phyloP scores from a whole-genome alignment of 208 protist species.

The Trichomonas tenax region DNA sequence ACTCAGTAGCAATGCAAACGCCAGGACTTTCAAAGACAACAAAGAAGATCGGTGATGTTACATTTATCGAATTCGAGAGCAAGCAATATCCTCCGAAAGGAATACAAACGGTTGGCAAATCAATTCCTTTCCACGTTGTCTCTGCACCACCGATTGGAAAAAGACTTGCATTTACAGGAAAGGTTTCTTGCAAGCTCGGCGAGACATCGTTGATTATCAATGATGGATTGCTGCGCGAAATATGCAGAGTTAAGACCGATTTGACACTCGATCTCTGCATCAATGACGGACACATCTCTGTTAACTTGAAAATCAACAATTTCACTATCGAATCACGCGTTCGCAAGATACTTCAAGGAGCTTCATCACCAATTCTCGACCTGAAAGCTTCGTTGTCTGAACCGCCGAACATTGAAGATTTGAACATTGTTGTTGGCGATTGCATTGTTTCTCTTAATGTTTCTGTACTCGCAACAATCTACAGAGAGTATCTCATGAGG shows the following conservation, averaged over 20 bases:
- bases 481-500: background rate
- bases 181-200: background rate
- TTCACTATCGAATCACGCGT: background rate
- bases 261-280: background rate
- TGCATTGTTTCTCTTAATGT: background rate
- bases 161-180: background rate
- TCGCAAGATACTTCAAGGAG: background rate
- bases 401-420: background rate
- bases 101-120: background rate
- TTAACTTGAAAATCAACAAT: background rate
- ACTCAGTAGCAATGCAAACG: background rate
- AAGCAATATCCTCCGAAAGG: background rate
- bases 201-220: background rate
- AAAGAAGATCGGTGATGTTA: background rate
- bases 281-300: background rate
- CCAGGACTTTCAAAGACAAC: background rate
- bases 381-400: background rate
- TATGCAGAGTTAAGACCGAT: background rate
- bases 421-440: background rate
- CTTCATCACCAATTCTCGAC: background rate
- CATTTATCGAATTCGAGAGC: background rate
- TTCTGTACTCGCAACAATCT: background rate
- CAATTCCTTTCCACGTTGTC: background rate
- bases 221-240: background rate
- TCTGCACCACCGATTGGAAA: background rate